A percentile compares a stretch with the other conserved stretches of the same genome.
Conservation (phyloP, 1,284 basidiomycete genomes). For the Ceratobasidium theobromae region DNA sequence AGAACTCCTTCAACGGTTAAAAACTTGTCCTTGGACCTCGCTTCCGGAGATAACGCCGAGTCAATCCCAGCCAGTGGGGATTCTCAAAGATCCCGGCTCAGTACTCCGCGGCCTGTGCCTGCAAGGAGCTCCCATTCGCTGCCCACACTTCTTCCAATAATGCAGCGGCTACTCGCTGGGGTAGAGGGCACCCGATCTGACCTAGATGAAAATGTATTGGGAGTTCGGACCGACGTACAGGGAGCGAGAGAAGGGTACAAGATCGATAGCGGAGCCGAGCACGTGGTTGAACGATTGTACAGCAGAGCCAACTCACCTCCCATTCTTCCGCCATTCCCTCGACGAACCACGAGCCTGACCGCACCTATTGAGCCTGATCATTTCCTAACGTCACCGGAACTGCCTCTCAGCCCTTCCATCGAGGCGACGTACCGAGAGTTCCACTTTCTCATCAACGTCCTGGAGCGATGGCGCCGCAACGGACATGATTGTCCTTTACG, state of each 20-base stretch:
- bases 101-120: constrained; percentile 12
- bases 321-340: neutral
- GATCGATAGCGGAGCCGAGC: neutral
- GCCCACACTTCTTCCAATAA: neutral
- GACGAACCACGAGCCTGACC: neutral
- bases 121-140: constrained; percentile 9
- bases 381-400: too few species aligned
- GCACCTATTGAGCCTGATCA: neutral
- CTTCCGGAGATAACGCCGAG: neutral
- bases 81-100: neutral
- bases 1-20: constrained; percentile 20
- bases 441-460: neutral
- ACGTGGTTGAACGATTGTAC: neutral
- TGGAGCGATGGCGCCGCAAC: neutral
- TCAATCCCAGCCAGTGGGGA: neutral
- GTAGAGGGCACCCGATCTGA: neutral
- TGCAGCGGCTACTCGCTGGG: constrained; percentile 21
- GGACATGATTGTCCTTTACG: constrained; percentile 7
- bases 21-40: neutral
- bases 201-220: neutral
- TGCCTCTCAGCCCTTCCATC: neutral
- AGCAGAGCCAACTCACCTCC: constrained; percentile 8
- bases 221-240: neutral
- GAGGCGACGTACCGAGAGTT: constrained; percentile 10
- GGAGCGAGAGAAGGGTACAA: neutral